A percentile compares a stretch with the other conserved stretches of the same genome.
Conservation (phyloP, 1,284 basidiomycete species). For the Malassezia nana region DNA sequence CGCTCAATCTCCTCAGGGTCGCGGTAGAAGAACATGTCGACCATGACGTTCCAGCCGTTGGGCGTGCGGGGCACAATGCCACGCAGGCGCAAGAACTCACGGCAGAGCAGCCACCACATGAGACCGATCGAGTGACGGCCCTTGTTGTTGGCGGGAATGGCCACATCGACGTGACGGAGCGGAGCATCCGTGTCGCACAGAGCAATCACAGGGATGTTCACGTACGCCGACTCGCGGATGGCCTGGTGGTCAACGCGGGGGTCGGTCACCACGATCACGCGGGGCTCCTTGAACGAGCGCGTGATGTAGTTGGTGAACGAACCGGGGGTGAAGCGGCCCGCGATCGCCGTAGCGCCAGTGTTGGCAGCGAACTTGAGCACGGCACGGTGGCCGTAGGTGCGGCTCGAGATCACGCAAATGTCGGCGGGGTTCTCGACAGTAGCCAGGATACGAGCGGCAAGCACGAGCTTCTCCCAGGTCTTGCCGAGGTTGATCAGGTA, state of each 20-base stretch:
- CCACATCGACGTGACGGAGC: slow-evolving; percentile 92
- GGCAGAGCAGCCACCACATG: slow-evolving; percentile 96
- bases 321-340: slow-evolving; percentile 97
- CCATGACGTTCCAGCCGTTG: slow-evolving; percentile 91
- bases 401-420: slow-evolving; percentile 92
- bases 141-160: slow-evolving; percentile 99
- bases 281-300: slow-evolving; percentile 98
- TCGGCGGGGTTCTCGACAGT: slow-evolving; percentile 91
- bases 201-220: slow-evolving; percentile 99
- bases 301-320: slow-evolving; percentile 97
- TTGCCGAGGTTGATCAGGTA: slow-evolving; percentile 96
- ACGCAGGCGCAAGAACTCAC: slow-evolving; percentile 90
- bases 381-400: slow-evolving; percentile 96
- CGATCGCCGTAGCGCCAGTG: slow-evolving; percentile 96
- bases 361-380: slow-evolving; percentile 96
- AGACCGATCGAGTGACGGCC: slow-evolving; percentile 91
- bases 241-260: slow-evolving; percentile 99
- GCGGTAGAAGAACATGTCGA: slow-evolving; percentile 99
- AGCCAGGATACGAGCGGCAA: slow-evolving; percentile 47
- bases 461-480: slow-evolving; percentile 90
- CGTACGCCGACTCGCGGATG: slow-evolving; percentile 97
- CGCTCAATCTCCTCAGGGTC: slow-evolving; percentile 98
- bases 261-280: slow-evolving; percentile 94
- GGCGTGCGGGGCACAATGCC: slow-evolving; percentile 79
- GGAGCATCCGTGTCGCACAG: slow-evolving; percentile 97